phyloP scores from a whole-genome alignment of 805 yeast genomes.

The Vanderwaltozyma polyspora region DNA sequence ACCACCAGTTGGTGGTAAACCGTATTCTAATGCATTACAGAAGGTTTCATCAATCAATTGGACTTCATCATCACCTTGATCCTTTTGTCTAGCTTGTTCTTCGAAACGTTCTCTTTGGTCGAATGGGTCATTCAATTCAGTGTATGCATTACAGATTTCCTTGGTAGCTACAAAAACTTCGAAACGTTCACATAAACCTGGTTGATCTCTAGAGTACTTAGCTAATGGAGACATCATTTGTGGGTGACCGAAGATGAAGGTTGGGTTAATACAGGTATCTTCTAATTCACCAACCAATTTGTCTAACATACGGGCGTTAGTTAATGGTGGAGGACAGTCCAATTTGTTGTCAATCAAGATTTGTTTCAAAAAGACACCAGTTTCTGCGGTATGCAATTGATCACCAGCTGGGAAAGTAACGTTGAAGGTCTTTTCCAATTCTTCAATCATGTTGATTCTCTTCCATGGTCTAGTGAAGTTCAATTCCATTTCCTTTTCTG shows the following conservation, averaged over 20 bases:
- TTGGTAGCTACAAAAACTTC: constrained; percentile 98
- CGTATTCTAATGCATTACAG: constrained; percentile 96
- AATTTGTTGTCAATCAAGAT: constrained; percentile 68
- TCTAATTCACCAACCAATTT: constrained; percentile 95
- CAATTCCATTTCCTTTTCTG: constrained; percentile 63
- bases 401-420: constrained; percentile 95
- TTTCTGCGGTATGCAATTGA: constrained; percentile 84
- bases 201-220: constrained; percentile 81
- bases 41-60: constrained; percentile 92
- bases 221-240: constrained; percentile 99
- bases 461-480: constrained; percentile 97
- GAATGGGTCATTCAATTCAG: constrained; percentile 97
- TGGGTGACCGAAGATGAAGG: constrained; percentile 96
- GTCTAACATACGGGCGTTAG: constrained; percentile 98
- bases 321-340: constrained; percentile 83
- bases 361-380: constrained; percentile 79
- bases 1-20: constrained; percentile 98
- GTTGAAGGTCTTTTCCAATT: constrained; percentile 73
- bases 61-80: constrained; percentile 98
- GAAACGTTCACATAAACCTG: constrained; percentile 95
- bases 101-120: constrained; percentile 96
- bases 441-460: constrained; percentile 95
- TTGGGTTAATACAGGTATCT: constrained; percentile 90
- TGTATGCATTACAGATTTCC: constrained; percentile 96
- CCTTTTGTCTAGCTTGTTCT: constrained; percentile 98